These are phyloP conservation scores for Penicillium lagena DNA, from an alignment of 495 filamentous ascomycete species.

Conservation along the genomic window DNA sequence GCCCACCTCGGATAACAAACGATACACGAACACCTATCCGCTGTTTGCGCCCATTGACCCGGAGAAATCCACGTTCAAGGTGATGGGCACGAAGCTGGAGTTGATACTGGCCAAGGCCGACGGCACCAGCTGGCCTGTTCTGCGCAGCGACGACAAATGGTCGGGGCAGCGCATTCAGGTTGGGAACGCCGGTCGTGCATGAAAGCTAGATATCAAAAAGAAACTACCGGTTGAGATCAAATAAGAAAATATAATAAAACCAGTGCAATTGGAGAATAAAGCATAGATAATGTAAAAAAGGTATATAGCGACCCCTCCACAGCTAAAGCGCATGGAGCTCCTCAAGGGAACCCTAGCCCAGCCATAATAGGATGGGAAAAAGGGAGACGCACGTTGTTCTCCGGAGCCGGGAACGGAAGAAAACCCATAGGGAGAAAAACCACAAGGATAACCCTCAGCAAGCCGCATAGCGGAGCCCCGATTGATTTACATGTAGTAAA, in stretches of 20 bases:
- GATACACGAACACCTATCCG: conserved; percentile 66
- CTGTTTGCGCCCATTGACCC: conserved; percentile 73
- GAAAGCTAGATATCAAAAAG: conserved; percentile 8
- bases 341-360: conserved; percentile 40
- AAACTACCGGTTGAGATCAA: background rate
- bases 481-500: conserved; percentile 39
- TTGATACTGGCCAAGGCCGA: conserved; percentile 77
- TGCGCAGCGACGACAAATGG: conserved; percentile 73
- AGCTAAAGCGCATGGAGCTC: conserved; percentile 44
- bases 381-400: conserved; percentile 37
- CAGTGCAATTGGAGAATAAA: background rate
- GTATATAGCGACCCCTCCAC: conserved; percentile 42
- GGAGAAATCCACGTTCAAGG: conserved; percentile 67
- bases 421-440: conserved; percentile 37
- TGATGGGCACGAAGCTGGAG: conserved; percentile 94
- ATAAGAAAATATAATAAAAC: too few species aligned
- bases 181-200: conserved; percentile 67
- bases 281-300: conserved; percentile 14
- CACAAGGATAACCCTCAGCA: conserved; percentile 44
- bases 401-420: conserved; percentile 44
- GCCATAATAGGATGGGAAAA: conserved; percentile 43
- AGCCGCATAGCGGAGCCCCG: conserved; percentile 41
- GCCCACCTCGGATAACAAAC: conserved; percentile 76
- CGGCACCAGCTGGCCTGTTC: conserved; percentile 79
- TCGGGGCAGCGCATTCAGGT: conserved; percentile 79